Percentiles rank a stretch among this genome's conserved stretches.
Evolutionary conservation across 768 basidiomycete species (phyloP).

Genomic region (Tylopilus felleus): DNA sequence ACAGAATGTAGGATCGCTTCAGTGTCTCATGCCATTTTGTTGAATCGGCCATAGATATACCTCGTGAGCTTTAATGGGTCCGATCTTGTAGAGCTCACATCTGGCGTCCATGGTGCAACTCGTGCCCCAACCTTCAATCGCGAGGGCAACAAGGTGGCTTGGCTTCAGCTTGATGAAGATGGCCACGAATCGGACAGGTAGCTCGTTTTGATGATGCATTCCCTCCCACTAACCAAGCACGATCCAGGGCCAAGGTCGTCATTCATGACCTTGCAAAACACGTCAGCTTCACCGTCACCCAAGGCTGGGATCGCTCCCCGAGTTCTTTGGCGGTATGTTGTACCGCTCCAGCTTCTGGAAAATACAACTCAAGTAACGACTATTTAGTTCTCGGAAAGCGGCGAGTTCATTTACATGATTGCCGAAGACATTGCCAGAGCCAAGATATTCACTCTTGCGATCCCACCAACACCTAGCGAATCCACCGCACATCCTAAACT

Average conservation of each 20-base stretch:
- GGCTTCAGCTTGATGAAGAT: constrained; percentile 84
- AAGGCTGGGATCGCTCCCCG: constrained; percentile 84
- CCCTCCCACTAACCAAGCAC: not conserved
- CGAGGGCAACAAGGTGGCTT: constrained; percentile 71
- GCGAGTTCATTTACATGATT: constrained; percentile 63
- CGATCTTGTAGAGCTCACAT: constrained; percentile 66
- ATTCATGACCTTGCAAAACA: constrained; percentile 69
- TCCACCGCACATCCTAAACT: constrained; percentile 50
- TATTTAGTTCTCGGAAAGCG: constrained; percentile 69
- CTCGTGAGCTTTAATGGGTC: constrained; percentile 56
- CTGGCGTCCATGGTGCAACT: constrained; percentile 81
- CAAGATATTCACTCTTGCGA: constrained; percentile 68
- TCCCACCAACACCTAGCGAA: constrained; percentile 57
- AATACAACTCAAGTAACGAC: not conserved
- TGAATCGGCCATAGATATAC: constrained; percentile 53
- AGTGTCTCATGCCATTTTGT: not conserved
- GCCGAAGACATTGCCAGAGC: constrained; percentile 76
- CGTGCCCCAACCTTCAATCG: constrained; percentile 67
- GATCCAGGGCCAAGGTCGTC: constrained; percentile 64
- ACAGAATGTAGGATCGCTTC: constrained; percentile 55
- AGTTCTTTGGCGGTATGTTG: constrained; percentile 15
- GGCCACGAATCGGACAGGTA: constrained; percentile 88
- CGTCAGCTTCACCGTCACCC: constrained; percentile 71
- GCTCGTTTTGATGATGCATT: not conserved
- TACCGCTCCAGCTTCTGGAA: not conserved